Evolutionary conservation across 2,329 filamentous ascomycete species (phyloP).

Genomic region (Pestalotiopsis sp.): DNA sequence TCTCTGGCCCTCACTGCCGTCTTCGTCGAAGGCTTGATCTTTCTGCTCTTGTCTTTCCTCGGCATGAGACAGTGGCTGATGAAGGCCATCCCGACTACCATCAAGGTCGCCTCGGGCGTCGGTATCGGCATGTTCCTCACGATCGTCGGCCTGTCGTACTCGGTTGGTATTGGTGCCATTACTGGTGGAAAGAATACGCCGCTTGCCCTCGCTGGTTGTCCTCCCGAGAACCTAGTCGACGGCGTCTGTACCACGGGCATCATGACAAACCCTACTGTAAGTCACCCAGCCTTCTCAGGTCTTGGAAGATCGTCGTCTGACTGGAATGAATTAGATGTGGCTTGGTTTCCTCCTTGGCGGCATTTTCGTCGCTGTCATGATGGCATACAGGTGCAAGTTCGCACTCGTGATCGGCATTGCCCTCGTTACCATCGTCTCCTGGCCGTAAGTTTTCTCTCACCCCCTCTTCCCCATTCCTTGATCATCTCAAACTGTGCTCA

Average conservation of each 20-base stretch:
- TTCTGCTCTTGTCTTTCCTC: slow-evolving; percentile 65
- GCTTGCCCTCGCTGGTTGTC: slow-evolving; percentile 76
- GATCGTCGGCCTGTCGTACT: slow-evolving; percentile 72
- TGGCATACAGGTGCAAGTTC: slow-evolving; percentile 77
- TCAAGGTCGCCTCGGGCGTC: slow-evolving; percentile 68
- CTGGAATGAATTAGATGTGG: slow-evolving; percentile 64
- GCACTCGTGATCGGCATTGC: slow-evolving; percentile 75
- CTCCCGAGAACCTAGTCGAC: slow-evolving; percentile 52
- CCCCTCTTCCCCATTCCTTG: background rate
- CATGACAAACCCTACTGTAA: slow-evolving; percentile 76
- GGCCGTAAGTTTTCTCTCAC: slow-evolving; percentile 59
- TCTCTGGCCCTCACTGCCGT: slow-evolving; percentile 64
- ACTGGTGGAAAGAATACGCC: slow-evolving; percentile 73
- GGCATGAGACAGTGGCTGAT: slow-evolving; percentile 76
- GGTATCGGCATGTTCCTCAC: slow-evolving; percentile 69
- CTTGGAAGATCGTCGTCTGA: background rate
- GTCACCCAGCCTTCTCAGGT: slow-evolving; percentile 17
- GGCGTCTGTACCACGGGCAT: slow-evolving; percentile 61
- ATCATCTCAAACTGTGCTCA: slow-evolving; percentile 19
- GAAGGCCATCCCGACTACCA: slow-evolving; percentile 64
- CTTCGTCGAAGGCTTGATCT: slow-evolving; percentile 67
- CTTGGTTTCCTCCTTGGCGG: slow-evolving; percentile 82
- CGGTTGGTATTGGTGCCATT: slow-evolving; percentile 80
- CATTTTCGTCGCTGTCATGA: slow-evolving; percentile 77
- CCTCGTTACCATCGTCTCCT: slow-evolving; percentile 73